Conservation (phyloP, 148 eudicot species). For the Limonium bicolor region DNA sequence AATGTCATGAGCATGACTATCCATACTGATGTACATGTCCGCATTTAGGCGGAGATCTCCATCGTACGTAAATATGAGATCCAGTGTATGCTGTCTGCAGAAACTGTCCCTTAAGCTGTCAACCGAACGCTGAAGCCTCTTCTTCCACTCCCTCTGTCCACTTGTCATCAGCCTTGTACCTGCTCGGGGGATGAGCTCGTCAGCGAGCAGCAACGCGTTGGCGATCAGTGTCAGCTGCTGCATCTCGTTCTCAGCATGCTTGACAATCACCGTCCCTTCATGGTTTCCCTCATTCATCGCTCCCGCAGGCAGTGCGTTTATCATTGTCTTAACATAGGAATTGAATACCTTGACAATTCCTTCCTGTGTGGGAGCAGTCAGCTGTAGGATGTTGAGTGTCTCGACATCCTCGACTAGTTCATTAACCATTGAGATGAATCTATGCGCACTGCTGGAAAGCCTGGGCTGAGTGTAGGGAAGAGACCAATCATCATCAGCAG, state of each 20-base stretch:
- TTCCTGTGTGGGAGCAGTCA: constrained; percentile 46
- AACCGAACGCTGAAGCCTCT: constrained; percentile 49
- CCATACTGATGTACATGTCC: constrained; percentile 51
- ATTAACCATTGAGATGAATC: constrained; percentile 75
- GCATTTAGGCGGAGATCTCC: constrained; percentile 65
- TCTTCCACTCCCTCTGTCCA: constrained; percentile 78
- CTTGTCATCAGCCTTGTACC: constrained; percentile 32
- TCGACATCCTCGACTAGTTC: constrained; percentile 75
- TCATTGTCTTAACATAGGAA: constrained; percentile 47
- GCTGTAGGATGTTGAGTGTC: constrained; percentile 45
- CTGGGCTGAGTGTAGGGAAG: constrained; percentile 43
- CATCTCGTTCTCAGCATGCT: constrained; percentile 62
- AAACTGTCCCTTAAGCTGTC: constrained; percentile 78
- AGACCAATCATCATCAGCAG: constrained; percentile 81
- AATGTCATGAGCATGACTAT: constrained; percentile 43
- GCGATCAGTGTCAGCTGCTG: constrained; percentile 74
- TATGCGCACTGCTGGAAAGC: constrained; percentile 72
- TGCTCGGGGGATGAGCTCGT: constrained; percentile 77
- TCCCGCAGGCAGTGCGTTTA: constrained; percentile 61
- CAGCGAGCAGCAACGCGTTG: constrained; percentile 58
- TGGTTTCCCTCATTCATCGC: constrained; percentile 47
- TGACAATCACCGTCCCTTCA: constrained; percentile 56
- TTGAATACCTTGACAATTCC: constrained; percentile 53
- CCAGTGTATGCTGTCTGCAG: constrained; percentile 87
- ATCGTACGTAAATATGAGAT: constrained; percentile 73